Conservation (phyloP, 768 basidiomycete genomes). For the Leccinellum rugosiceps region DNA sequence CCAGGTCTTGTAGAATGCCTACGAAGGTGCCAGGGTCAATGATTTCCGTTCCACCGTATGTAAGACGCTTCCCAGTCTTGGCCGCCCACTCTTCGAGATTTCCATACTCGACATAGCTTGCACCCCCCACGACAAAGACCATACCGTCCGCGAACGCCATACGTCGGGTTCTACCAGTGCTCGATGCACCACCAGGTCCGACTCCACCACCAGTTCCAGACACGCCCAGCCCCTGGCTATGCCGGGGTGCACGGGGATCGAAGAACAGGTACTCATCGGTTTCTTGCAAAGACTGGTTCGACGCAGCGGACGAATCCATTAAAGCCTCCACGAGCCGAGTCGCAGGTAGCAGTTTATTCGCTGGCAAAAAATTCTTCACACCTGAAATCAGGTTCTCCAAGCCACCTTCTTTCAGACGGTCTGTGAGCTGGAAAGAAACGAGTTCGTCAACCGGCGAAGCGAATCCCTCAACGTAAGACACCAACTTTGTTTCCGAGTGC, state of each 20-base stretch:
- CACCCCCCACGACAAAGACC: constrained; percentile 95
- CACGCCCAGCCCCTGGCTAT: constrained; percentile 44
- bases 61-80: constrained; percentile 78
- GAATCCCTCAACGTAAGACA: background rate
- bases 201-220: constrained; percentile 45
- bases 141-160: constrained; percentile 88
- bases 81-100: constrained; percentile 93
- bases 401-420: constrained; percentile 92
- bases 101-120: constrained; percentile 95
- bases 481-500: constrained; percentile 84
- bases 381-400: constrained; percentile 95
- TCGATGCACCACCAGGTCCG: constrained; percentile 34
- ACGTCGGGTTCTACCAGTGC: constrained; percentile 41
- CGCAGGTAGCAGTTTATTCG: constrained; percentile 88
- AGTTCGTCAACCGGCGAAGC: background rate
- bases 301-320: constrained; percentile 94
- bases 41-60: constrained; percentile 96
- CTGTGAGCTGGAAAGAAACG: constrained; percentile 65
- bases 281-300: constrained; percentile 91
- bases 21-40: constrained; percentile 87
- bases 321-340: constrained; percentile 93
- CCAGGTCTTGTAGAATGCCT: constrained; percentile 61
- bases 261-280: constrained; percentile 96
- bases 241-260: constrained; percentile 81
- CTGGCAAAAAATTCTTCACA: constrained; percentile 96